Conservation (phyloP, 2,329 filamentous ascomycete species). For the Trichoderma cornu-damae region DNA sequence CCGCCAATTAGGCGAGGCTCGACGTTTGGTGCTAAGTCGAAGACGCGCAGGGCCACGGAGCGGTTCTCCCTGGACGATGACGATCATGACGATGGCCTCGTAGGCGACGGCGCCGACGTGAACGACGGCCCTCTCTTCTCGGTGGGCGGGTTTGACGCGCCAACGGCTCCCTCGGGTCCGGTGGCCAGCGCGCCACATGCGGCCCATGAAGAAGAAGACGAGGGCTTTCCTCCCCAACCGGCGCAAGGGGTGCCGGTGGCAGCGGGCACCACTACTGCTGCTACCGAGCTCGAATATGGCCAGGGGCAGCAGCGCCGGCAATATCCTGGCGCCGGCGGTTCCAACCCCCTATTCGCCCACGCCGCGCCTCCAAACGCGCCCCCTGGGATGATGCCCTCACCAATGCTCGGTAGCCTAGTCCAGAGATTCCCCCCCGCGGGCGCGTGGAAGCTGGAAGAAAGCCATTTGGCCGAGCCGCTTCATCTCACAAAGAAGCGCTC, state of each 20-base stretch:
- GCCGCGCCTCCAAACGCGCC: background rate
- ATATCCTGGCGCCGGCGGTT: background rate
- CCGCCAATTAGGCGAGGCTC: conserved; percentile 56
- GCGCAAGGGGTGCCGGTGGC: background rate
- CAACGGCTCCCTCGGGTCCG: background rate
- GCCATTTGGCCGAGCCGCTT: conserved; percentile 48
- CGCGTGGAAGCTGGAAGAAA: conserved; percentile 52
- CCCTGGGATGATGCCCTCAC: conserved; percentile 7
- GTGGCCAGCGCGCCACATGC: background rate
- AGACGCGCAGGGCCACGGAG: conserved; percentile 33
- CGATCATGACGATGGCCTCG: conserved; percentile 34
- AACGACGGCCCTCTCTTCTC: background rate
- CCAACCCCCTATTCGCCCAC: background rate
- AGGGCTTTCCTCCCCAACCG: background rate
- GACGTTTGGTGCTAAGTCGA: conserved; percentile 45
- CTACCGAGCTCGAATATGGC: background rate
- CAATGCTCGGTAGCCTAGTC: conserved; percentile 33
- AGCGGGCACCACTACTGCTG: too few species aligned
- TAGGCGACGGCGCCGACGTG: background rate
- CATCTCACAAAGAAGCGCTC: conserved; percentile 34
- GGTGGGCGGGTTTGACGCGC: background rate
- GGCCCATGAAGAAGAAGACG: background rate
- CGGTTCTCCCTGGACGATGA: conserved; percentile 32
- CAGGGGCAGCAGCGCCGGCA: background rate
- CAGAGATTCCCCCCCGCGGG: conserved; percentile 41